Evolutionary conservation across 257 asterid species (phyloP), one percentile per base, ranked within the genome.

Genomic region (Cordia subcordata): DNA sequence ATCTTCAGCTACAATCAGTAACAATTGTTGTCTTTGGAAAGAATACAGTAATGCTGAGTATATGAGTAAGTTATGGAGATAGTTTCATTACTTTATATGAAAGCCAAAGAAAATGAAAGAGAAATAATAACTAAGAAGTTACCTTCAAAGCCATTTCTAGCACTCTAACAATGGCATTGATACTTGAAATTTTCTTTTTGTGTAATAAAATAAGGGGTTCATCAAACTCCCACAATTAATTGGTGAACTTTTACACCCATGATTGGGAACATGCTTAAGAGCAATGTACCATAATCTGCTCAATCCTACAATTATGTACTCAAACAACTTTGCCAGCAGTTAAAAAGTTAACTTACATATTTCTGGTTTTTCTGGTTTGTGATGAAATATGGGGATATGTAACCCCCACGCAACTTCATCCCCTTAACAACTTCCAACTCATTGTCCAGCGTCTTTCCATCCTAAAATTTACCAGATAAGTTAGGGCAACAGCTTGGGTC

Each of bases 391-490:
- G 89, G 89, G 15, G 89, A 82, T 50, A 79, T 77, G 59, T 82
- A 82, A 47, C 89, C 89, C 64, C 78, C 67, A 50, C 79, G 86
- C 57, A 82, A 66, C 80, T 79, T 79, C 86, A 82, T 82, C 50
- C 89, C 89, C 61, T 82, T 82, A 12, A 82, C 89, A 40, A 82
- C 86, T 70, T 79, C 86, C 66, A 82, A 59, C 49, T 82, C 86
- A 68, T 82, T 82, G 6, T 49, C 16, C 45, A 79, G 22, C 14
- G 89, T 79, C 79, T 77, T 82, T 3, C 87, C 83, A 53, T 81
- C 84, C 84, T 77, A 42, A 42, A 1, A 42, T 42, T 42, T 11
- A 42, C 10, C 10, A 42, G 15, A 42, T 42, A 11, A 42, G 15
- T 42, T 42, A 42, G 15, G 12, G 2, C 12, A 42, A 42, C 12